These are phyloP conservation scores for Colletotrichum echinochloae DNA, from an alignment of 2,329 filamentous ascomycete species.

Conservation along the genomic window DNA sequence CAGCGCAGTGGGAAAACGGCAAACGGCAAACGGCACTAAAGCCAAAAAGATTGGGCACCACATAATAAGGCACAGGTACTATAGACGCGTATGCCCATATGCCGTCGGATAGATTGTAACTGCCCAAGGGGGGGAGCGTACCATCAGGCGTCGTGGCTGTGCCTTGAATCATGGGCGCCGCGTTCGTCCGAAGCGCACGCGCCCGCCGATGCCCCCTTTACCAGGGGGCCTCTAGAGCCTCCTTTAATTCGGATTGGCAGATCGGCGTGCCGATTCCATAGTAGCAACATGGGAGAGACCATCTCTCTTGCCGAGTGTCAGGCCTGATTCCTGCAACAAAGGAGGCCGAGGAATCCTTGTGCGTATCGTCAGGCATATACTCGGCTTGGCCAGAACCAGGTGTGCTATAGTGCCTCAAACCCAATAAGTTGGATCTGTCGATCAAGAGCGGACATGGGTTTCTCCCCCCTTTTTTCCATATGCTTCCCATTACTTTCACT, in stretches of 20 bases:
- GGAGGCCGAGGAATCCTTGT: slow-evolving; percentile 6
- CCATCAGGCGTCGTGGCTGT: slow-evolving; percentile 10
- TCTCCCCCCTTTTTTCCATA: slow-evolving; percentile 1
- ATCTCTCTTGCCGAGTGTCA: background rate
- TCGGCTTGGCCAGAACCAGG: background rate
- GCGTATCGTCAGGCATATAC: slow-evolving; percentile 7
- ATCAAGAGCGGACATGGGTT: slow-evolving; percentile 5
- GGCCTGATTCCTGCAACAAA: background rate
- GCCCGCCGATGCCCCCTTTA: background rate
- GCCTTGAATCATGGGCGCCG: slow-evolving; percentile 25
- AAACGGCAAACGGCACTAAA: background rate
- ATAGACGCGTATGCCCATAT: too few relatives aligned
- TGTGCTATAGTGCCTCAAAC: background rate
- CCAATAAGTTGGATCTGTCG: slow-evolving; percentile 5
- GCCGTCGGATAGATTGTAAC: background rate
- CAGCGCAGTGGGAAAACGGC: background rate
- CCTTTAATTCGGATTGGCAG: slow-evolving; percentile 7
- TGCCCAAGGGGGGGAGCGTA: slow-evolving; percentile 1
- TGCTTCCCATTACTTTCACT: background rate
- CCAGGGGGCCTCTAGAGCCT: background rate
- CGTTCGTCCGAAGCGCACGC: background rate
- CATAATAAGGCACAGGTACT: background rate
- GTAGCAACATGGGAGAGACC: background rate
- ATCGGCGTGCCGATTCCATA: background rate
- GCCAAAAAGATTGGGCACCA: background rate